Evolutionary conservation across 192 early-diverging fungal genomes (phyloP).

Genomic region (Podila clonocystis): DNA sequence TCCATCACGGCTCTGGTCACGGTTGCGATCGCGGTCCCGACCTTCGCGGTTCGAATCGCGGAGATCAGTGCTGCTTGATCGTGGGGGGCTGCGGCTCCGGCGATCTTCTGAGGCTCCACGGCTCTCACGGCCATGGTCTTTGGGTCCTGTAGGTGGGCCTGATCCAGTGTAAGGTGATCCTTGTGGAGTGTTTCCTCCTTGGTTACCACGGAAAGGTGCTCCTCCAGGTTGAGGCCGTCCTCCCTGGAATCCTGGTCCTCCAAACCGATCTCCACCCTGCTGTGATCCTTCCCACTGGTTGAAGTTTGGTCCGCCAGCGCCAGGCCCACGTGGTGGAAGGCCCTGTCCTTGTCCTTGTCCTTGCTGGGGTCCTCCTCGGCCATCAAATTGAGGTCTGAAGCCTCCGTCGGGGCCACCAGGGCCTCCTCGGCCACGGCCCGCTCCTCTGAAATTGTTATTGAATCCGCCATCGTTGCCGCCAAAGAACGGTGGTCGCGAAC

Average conservation of each 20-base stretch:
- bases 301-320: conserved; percentile 9
- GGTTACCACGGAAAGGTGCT: conserved; percentile 6
- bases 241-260: conserved; percentile 32
- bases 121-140: conserved; percentile 5
- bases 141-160: not conserved
- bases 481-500: not conserved
- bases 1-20: not conserved
- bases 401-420: conserved; percentile 17
- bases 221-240: conserved; percentile 18
- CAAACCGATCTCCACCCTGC: conserved; percentile 1
- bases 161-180: conserved; percentile 11
- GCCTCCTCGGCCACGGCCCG: conserved; percentile 32
- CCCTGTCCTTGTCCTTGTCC: conserved; percentile 8
- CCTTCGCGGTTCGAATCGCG: not conserved
- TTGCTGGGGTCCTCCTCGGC: conserved; percentile 16
- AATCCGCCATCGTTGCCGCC: not conserved
- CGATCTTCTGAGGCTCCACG: conserved; percentile 31
- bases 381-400: conserved; percentile 13
- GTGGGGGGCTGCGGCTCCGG: conserved; percentile 27
- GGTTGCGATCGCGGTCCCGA: conserved; percentile 1
- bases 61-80: conserved; percentile 7
- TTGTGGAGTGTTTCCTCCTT: conserved; percentile 24
- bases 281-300: conserved; percentile 36
- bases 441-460: not conserved
- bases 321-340: not conserved